Percentiles rank a stretch among this genome's conserved stretches.
Evolutionary conservation across 164 flowering plant genomes (phyloP).

Genomic region (Vitis rotundifolia): DNA sequence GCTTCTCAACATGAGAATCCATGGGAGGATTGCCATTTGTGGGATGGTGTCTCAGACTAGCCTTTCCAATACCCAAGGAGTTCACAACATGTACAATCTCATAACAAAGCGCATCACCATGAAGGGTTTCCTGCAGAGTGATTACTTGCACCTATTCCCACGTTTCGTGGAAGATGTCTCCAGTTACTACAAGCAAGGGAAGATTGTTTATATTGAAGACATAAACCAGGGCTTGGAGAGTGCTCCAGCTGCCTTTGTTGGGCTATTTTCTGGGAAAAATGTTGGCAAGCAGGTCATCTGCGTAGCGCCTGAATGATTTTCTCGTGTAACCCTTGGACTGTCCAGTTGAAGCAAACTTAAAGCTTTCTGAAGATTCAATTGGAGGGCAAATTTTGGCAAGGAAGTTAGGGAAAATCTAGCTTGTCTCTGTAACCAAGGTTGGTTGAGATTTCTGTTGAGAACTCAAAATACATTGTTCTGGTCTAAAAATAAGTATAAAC

Average conservation of each 20-base stretch:
- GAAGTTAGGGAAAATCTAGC: no score
- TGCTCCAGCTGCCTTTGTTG: constrained; percentile 58
- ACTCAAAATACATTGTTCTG: no score
- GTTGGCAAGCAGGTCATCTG: constrained; percentile 67
- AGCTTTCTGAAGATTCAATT: background rate
- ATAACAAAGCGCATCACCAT: constrained; percentile 41
- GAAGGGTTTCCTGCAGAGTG: constrained; percentile 60
- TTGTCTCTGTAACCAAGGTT: no score
- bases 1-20: constrained; percentile 57
- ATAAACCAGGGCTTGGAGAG: constrained; percentile 57
- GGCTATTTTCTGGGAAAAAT: constrained; percentile 58
- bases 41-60: constrained; percentile 57
- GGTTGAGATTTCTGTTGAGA: no score
- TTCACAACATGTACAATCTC: constrained; percentile 38
- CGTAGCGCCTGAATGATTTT: constrained; percentile 45
- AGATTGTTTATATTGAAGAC: constrained; percentile 67
- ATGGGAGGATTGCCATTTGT: constrained; percentile 62
- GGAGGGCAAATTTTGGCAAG: background rate
- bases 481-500: no score
- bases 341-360: no score
- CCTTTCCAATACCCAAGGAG: constrained; percentile 30
- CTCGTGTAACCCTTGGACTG: background rate
- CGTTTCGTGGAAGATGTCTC: constrained; percentile 41
- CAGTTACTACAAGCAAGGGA: constrained; percentile 43
- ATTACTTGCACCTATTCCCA: constrained; percentile 51